These are phyloP conservation scores for Albizia julibrissin DNA, from an alignment of 306 rosid species.

Conservation along the genomic window DNA sequence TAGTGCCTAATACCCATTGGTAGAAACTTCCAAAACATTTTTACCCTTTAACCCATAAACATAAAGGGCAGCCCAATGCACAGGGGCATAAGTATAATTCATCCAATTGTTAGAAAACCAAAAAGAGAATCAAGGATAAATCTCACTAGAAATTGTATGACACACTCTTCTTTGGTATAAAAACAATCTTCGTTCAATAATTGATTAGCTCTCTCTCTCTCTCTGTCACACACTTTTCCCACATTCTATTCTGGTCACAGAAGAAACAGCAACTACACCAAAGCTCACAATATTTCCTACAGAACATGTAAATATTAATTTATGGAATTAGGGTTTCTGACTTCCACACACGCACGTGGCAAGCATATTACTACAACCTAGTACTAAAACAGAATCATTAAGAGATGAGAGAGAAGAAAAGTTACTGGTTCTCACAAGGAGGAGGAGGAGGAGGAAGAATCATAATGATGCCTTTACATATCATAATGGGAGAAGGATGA, in stretches of 20 bases:
- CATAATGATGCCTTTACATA: constrained; percentile 44
- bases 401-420: background rate
- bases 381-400: background rate
- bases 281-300: background rate
- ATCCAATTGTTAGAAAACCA: background rate
- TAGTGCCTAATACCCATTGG: no score
- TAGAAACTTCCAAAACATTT: no score
- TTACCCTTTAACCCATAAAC: no score
- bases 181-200: no score
- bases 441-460: constrained; percentile 16
- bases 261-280: background rate
- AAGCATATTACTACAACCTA: background rate
- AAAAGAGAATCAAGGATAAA: background rate
- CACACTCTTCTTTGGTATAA: background rate
- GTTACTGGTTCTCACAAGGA: constrained; percentile 35
- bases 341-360: background rate
- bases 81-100: no score
- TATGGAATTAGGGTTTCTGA: background rate
- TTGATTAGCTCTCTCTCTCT: background rate
- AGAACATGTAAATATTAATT: background rate
- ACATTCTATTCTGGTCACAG: background rate
- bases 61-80: no score
- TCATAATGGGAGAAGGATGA: constrained; percentile 36
- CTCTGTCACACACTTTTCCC: background rate
- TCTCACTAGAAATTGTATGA: background rate